A percentile compares a stretch with the other conserved stretches of the same genome.
Conservation (phyloP, 2,329 filamentous ascomycete species). For the Xylaria sp. region DNA sequence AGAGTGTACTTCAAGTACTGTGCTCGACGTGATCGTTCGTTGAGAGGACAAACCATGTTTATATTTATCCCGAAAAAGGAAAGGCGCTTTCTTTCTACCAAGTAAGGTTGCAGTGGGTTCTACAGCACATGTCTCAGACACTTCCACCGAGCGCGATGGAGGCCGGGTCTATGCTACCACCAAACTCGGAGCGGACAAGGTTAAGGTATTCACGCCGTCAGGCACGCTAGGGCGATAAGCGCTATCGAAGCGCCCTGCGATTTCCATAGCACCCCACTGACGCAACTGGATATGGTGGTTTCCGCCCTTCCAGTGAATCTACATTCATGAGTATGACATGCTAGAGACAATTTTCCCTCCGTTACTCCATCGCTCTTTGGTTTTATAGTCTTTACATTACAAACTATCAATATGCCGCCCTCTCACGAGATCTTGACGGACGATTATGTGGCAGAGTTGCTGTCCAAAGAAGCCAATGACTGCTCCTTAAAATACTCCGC, state of each 20-base stretch:
- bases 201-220: too few species aligned
- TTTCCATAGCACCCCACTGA: slow-evolving; percentile 29
- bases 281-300: slow-evolving; percentile 18
- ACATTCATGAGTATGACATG: too few species aligned
- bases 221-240: too few species aligned
- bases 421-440: slow-evolving; percentile 69
- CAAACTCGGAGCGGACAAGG: slow-evolving; percentile 56
- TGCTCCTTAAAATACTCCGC: slow-evolving; percentile 79
- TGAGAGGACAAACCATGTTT: slow-evolving; percentile 50
- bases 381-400: background rate
- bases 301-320: background rate
- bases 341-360: background rate
- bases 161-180: slow-evolving; percentile 60
- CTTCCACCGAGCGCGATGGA: slow-evolving; percentile 53
- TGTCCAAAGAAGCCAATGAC: slow-evolving; percentile 81
- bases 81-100: slow-evolving; percentile 25
- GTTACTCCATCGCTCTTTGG: background rate
- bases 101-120: background rate
- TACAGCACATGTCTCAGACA: background rate
- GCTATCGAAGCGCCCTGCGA: background rate
- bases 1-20: background rate
- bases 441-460: slow-evolving; percentile 81
- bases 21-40: background rate
- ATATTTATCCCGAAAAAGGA: slow-evolving; percentile 52
- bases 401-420: slow-evolving; percentile 41